Conservation (phyloP, 768 basidiomycete species). For the Neoboletus magnificus region DNA sequence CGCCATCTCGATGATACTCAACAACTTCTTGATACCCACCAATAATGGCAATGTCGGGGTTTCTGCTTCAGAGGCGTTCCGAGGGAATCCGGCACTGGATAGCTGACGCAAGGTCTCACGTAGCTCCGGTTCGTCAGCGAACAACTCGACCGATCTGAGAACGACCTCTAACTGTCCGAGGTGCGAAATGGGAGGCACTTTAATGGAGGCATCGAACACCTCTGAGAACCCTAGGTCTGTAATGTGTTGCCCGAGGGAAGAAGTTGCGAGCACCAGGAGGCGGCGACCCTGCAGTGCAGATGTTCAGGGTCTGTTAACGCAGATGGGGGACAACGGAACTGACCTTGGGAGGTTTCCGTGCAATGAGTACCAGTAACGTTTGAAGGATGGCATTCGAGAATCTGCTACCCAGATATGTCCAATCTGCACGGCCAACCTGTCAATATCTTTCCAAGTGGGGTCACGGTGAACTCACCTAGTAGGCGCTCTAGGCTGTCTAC, state of each 20-base stretch:
- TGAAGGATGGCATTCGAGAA: slow-evolving; percentile 96
- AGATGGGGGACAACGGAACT: slow-evolving; percentile 7
- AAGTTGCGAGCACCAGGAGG: slow-evolving; percentile 87
- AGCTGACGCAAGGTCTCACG: slow-evolving; percentile 62
- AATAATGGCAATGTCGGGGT: slow-evolving; percentile 51
- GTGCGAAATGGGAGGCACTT: slow-evolving; percentile 76
- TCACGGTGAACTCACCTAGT: slow-evolving; percentile 55
- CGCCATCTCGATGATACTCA: slow-evolving; percentile 94
- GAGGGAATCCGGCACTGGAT: slow-evolving; percentile 67
- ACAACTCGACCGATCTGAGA: slow-evolving; percentile 75
- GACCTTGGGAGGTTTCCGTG: slow-evolving; percentile 90
- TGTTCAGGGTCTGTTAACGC: slow-evolving; percentile 6
- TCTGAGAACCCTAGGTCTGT: slow-evolving; percentile 87
- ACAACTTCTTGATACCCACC: slow-evolving; percentile 91
- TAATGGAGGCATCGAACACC: slow-evolving; percentile 82
- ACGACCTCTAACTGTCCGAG: slow-evolving; percentile 73
- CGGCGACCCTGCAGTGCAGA: slow-evolving; percentile 70
- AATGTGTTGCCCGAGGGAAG: slow-evolving; percentile 82
- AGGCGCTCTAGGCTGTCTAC: slow-evolving; percentile 93
- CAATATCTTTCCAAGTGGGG: not conserved
- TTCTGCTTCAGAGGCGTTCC: slow-evolving; percentile 38
- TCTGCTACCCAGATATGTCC: slow-evolving; percentile 94
- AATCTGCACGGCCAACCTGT: slow-evolving; percentile 53
- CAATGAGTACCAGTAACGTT: slow-evolving; percentile 82
- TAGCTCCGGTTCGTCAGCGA: slow-evolving; percentile 52